phyloP scores from a whole-genome alignment of 1,284 basidiomycete genomes.

The Amylostereum chailletii region DNA sequence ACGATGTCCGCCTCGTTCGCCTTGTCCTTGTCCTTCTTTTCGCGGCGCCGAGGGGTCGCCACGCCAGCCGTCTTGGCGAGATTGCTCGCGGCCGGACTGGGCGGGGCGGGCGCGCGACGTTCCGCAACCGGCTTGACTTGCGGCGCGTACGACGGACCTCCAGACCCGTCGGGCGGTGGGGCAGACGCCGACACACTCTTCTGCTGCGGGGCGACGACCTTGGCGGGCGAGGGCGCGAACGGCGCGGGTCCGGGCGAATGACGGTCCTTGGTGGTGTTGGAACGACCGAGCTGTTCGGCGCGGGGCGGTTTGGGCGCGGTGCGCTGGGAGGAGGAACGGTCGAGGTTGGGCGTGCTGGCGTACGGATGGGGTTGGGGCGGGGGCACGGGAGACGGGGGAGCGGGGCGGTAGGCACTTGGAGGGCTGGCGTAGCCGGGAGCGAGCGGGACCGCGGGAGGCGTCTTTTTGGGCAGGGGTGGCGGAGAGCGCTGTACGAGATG shows the following conservation, averaged over 20 bases:
- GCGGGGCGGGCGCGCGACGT: conserved; percentile 21
- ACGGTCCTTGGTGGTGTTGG: conserved; percentile 58
- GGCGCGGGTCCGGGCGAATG: conserved; percentile 26
- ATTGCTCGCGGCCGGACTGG: conserved; percentile 46
- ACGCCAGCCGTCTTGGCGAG: conserved; percentile 54
- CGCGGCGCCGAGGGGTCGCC: conserved; percentile 75
- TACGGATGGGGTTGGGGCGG: conserved; percentile 47
- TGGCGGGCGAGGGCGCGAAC: conserved; percentile 4
- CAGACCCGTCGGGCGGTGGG: conserved; percentile 44
- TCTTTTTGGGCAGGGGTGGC: conserved; percentile 52
- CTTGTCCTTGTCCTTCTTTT: conserved; percentile 78
- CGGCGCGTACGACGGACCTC: conserved; percentile 27
- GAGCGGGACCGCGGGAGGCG: conserved; percentile 14
- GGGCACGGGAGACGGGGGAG: conserved; percentile 55
- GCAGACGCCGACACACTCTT: conserved; percentile 40
- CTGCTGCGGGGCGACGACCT: conserved; percentile 16
- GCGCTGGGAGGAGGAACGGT: conserved; percentile 72
- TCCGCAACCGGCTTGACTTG: conserved; percentile 12
- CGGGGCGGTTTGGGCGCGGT: conserved; percentile 41
- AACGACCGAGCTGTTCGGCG: conserved; percentile 45
- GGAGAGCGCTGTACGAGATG: conserved; percentile 30
- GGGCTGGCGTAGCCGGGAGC: conserved; percentile 22
- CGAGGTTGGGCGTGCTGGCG: conserved; percentile 46
- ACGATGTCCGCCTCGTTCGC: conserved; percentile 88
- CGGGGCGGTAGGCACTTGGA: conserved; percentile 21